A percentile compares a stretch with the other conserved stretches of the same genome.
Evolutionary conservation across 306 rosid genomes (phyloP).

Genomic region (Dryas alaskensis): DNA sequence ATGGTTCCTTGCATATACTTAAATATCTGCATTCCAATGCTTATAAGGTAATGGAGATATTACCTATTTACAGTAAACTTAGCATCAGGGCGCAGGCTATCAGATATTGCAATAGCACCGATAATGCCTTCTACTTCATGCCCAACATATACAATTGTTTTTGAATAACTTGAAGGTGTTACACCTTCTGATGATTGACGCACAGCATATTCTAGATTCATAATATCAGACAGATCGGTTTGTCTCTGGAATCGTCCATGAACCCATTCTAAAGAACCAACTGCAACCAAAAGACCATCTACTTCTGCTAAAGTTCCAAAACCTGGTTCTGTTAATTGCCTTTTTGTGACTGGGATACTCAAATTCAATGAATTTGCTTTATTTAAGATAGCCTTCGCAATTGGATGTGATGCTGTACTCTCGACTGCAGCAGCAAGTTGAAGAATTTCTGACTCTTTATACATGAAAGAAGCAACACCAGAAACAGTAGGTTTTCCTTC

Average conservation of each 20-base stretch:
- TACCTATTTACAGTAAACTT: constrained; percentile 69
- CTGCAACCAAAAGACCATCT: constrained; percentile 79
- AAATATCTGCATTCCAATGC: background rate
- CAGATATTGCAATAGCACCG: constrained; percentile 85
- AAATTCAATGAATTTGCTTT: constrained; percentile 76
- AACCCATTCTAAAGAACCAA: constrained; percentile 85
- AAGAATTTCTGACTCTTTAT: constrained; percentile 74
- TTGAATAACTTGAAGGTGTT: constrained; percentile 59
- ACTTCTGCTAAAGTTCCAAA: constrained; percentile 88
- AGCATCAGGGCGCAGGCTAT: constrained; percentile 81
- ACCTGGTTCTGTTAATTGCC: constrained; percentile 88
- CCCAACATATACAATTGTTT: constrained; percentile 88
- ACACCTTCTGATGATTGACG: constrained; percentile 44
- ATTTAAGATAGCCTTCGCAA: constrained; percentile 79
- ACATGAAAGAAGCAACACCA: constrained; percentile 52
- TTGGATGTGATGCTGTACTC: constrained; percentile 97
- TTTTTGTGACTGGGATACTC: constrained; percentile 64
- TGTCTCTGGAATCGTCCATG: constrained; percentile 53
- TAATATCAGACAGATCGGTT: constrained; percentile 43
- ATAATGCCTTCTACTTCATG: constrained; percentile 92
- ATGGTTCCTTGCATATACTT: background rate
- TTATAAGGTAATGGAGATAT: background rate
- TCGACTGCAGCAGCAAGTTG: constrained; percentile 93
- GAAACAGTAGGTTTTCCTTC: constrained; percentile 92
- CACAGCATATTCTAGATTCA: constrained; percentile 52